Evolutionary conservation across 2,329 filamentous ascomycete genomes (phyloP).

Genomic region (Pseudogymnoascus sp.): DNA sequence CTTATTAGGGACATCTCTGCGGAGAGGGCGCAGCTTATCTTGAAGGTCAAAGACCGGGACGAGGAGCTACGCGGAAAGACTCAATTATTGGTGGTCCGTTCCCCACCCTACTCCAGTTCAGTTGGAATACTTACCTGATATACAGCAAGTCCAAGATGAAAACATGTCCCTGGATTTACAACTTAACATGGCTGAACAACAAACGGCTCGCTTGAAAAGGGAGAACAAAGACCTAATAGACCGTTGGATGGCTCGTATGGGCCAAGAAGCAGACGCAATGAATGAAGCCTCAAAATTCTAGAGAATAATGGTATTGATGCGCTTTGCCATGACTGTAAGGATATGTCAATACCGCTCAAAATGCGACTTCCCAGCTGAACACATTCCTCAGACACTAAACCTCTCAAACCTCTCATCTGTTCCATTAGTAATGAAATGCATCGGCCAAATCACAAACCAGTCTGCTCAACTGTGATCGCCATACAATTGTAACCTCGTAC

Average conservation of each 20-base stretch:
- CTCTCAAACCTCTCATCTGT: neutral
- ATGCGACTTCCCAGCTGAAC: neutral
- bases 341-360: constrained; percentile 5
- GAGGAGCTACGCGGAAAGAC: constrained; percentile 80
- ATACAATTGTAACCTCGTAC: constrained; percentile 14
- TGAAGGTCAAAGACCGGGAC: constrained; percentile 69
- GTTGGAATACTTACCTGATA: constrained; percentile 12
- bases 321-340: constrained; percentile 4
- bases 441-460: constrained; percentile 3
- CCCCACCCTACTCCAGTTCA: neutral
- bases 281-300: constrained; percentile 43
- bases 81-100: constrained; percentile 64
- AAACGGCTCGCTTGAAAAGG: constrained; percentile 59
- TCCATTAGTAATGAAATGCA: constrained; percentile 8
- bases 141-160: constrained; percentile 79
- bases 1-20: constrained; percentile 53
- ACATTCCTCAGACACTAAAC: neutral
- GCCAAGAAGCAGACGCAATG: constrained; percentile 78
- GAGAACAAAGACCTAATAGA: constrained; percentile 88
- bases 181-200: constrained; percentile 76
- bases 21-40: constrained; percentile 53
- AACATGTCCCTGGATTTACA: constrained; percentile 81
- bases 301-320: constrained; percentile 4
- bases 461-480: neutral
- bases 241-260: constrained; percentile 85